Conservation (phyloP, 2,329 filamentous ascomycete genomes). For the Ceratocystis harringtonii region DNA sequence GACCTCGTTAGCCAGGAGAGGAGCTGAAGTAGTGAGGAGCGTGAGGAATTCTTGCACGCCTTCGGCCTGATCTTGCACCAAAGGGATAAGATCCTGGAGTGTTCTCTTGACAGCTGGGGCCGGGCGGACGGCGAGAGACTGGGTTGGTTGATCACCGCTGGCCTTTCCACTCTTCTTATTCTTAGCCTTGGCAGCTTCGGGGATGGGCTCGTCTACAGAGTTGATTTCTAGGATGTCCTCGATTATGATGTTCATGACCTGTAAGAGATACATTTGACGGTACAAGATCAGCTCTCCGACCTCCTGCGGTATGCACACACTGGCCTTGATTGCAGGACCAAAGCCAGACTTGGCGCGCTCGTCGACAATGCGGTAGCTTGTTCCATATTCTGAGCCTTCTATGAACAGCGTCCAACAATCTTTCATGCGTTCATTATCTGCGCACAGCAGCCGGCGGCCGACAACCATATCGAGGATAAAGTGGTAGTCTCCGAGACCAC, state of each 20-base stretch:
- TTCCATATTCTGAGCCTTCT: slow-evolving; percentile 26
- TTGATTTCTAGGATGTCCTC: slow-evolving; percentile 29
- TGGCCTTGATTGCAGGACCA: slow-evolving; percentile 18
- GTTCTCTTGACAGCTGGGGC: slow-evolving; percentile 22
- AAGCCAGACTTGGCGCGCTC: slow-evolving; percentile 16
- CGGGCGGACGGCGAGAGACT: slow-evolving; percentile 25
- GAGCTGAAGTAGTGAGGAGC: slow-evolving; percentile 25
- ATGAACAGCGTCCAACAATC: slow-evolving; percentile 28
- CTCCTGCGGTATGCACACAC: slow-evolving; percentile 22
- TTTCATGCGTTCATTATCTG: slow-evolving; percentile 18
- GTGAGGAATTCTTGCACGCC: slow-evolving; percentile 25
- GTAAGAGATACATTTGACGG: slow-evolving; percentile 27
- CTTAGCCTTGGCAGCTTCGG: slow-evolving; percentile 1
- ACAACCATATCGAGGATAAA: slow-evolving; percentile 26
- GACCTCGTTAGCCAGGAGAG: slow-evolving; percentile 24
- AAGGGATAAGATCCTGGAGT: slow-evolving; percentile 23
- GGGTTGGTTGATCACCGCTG: slow-evolving; percentile 19
- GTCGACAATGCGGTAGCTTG: slow-evolving; percentile 22
- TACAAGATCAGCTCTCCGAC: slow-evolving; percentile 27
- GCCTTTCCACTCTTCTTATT: neutral
- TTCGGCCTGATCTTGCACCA: slow-evolving; percentile 24
- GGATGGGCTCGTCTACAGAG: slow-evolving; percentile 22
- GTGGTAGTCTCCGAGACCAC: slow-evolving; percentile 25
- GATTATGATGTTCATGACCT: slow-evolving; percentile 29
- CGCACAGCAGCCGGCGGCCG: slow-evolving; percentile 24